Conservation (phyloP, 371 early-diverging fungal genomes). For the Sporodiniella umbellata region DNA sequence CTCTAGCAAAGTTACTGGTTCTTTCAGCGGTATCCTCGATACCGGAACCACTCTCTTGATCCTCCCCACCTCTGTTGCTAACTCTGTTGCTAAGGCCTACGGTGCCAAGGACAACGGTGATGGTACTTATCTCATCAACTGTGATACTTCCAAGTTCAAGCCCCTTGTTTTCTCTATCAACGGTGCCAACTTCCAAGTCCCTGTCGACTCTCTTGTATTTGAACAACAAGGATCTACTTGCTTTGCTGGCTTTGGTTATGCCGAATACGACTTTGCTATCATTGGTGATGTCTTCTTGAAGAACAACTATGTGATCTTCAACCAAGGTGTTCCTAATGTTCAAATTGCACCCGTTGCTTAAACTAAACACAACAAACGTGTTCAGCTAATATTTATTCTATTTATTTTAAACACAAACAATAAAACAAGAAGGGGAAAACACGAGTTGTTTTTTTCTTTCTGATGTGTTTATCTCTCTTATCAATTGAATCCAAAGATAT, state of each 20-base stretch:
- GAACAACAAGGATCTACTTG: conserved; percentile 13
- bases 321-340: conserved; percentile 22
- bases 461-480: too few relatives aligned
- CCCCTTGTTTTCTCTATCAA: conserved; percentile 19
- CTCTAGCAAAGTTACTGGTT: conserved; percentile 1
- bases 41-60: conserved; percentile 65
- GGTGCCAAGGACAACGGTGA: conserved; percentile 25
- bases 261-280: conserved; percentile 22
- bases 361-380: too few relatives aligned
- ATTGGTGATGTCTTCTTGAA: conserved; percentile 47
- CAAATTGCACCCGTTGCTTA: conserved; percentile 16
- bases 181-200: conserved; percentile 15
- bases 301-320: conserved; percentile 44
- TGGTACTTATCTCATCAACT: conserved; percentile 23
- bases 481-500: too few relatives aligned
- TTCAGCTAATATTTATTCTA: too few relatives aligned
- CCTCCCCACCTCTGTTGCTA: conserved; percentile 39
- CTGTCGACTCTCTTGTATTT: conserved; percentile 19
- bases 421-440: too few relatives aligned
- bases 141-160: conserved; percentile 15
- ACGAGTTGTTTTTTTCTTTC: too few relatives aligned
- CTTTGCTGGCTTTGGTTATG: conserved; percentile 15
- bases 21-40: conserved; percentile 49
- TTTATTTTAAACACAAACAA: too few relatives aligned
- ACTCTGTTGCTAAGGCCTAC: conserved; percentile 15